These are phyloP conservation scores for Lepraria neglecta DNA, from an alignment of 495 filamentous ascomycete species.

Conservation along the genomic window DNA sequence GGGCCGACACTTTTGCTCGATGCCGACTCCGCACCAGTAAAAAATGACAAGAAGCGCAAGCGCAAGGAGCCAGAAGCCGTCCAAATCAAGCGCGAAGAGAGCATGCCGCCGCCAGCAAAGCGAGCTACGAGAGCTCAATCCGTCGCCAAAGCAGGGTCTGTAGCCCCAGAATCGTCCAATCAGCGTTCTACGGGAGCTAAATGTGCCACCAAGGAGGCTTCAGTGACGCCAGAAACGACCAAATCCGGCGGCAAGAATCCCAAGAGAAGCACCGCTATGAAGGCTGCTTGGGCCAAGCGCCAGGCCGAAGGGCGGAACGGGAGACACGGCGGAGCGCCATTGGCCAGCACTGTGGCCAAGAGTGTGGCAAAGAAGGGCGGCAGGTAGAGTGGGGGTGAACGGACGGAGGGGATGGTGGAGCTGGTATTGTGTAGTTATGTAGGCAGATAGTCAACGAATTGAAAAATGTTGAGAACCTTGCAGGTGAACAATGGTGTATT, in stretches of 20 bases:
- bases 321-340: slow-evolving; percentile 8
- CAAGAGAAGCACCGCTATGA: slow-evolving; percentile 44
- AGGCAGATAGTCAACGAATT: too few species aligned
- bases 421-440: not conserved
- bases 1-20: not conserved
- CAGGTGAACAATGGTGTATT: too few species aligned
- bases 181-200: not conserved
- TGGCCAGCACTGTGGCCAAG: not conserved
- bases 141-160: not conserved
- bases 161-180: not conserved
- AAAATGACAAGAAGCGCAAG: not conserved
- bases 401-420: not conserved
- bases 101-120: not conserved
- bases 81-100: not conserved
- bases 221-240: slow-evolving; percentile 41
- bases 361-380: slow-evolving; percentile 1
- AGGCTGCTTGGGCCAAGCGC: slow-evolving; percentile 6
- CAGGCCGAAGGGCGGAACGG: slow-evolving; percentile 18
- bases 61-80: not conserved
- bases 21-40: not conserved
- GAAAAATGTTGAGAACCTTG: too few species aligned
- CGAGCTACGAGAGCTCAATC: not conserved
- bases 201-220: slow-evolving; percentile 14
- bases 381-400: not conserved
- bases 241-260: slow-evolving; percentile 41